phyloP scores from a whole-genome alignment of 495 filamentous ascomycete genomes.

The Penicillium soppii region DNA sequence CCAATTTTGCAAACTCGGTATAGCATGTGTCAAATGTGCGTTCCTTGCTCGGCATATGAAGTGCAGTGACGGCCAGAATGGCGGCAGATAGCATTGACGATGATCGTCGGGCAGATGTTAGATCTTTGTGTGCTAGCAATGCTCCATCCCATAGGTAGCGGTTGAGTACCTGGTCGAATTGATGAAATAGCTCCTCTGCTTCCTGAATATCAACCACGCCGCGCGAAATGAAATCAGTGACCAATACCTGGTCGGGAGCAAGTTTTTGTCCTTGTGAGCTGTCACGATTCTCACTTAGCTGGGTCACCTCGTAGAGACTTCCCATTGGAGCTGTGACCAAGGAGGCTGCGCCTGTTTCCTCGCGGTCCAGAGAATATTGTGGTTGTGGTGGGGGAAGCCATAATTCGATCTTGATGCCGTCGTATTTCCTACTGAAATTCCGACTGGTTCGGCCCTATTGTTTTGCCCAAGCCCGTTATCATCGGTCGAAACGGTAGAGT shows the following conservation, averaged over 20 bases:
- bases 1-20: slow-evolving; percentile 51
- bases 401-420: slow-evolving; percentile 21
- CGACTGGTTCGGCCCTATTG: slow-evolving; percentile 16
- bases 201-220: slow-evolving; percentile 48
- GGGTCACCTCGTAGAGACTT: slow-evolving; percentile 60
- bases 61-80: slow-evolving; percentile 52
- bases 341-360: slow-evolving; percentile 41
- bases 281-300: slow-evolving; percentile 47
- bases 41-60: slow-evolving; percentile 49
- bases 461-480: slow-evolving; percentile 20
- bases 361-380: slow-evolving; percentile 43
- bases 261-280: slow-evolving; percentile 35
- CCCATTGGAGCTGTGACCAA: slow-evolving; percentile 58
- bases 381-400: slow-evolving; percentile 28
- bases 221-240: slow-evolving; percentile 53
- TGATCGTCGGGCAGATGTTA: slow-evolving; percentile 43
- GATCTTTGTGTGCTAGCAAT: slow-evolving; percentile 43
- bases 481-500: slow-evolving; percentile 41
- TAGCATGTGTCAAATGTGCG: slow-evolving; percentile 51
- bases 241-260: slow-evolving; percentile 38
- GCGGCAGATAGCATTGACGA: slow-evolving; percentile 51
- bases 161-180: slow-evolving; percentile 53
- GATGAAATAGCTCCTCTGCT: slow-evolving; percentile 48
- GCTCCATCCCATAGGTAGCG: slow-evolving; percentile 55
- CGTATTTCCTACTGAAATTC: slow-evolving; percentile 5